Evolutionary conservation across 495 filamentous ascomycete species (phyloP), one percentile per base, ranked within the genome.

Genomic region (Choiromyces venosus): DNA sequence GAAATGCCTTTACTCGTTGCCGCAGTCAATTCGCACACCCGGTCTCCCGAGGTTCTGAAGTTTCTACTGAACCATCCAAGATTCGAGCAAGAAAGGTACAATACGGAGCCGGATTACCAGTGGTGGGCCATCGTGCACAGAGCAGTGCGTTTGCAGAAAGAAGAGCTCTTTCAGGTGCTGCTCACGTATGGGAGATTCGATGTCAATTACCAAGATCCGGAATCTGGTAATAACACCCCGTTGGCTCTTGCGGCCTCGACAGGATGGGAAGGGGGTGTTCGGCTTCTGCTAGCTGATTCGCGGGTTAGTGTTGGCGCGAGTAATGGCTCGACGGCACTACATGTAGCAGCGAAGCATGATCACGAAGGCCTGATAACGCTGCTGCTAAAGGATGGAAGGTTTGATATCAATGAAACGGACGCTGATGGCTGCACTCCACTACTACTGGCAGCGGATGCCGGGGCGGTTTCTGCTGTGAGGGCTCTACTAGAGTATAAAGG

Each of bases 371-470:
- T 52, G 44, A n/a, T 52, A 19, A 21, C 19, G 4, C 44, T 52
- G 8, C 44, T 52, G 6, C 7, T 52, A 9, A 64, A 56, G 37
- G 67, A 76, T 36, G 74, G 72, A 6, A n/a, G 19, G 0, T 61
- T 68, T 14, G 74, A 75, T 42, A 14, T 76, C 29, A 64, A 75
- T 38, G 72, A 72, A n/a, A 18, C 70, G 37, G 74, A 76, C 36
- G 61, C 66, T 18, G 64, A 66, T 36, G 40, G 67, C 7, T 68
- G 67, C 21, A 76, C 73, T 5, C 73, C 74, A 16, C 73, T 76
- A 16, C 73, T 71, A n/a, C 44, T 76, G 6, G 65, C 73, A n/a
- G 74, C 73, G 52, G 52, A 56, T 7, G 40, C 21, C 4, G 9
- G 46, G n/a, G n/a, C 10, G n/a, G n/a, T 29, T 29, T 29, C 52